Conservation (phyloP, 306 rosid genomes). For the Begonia masoniana region DNA sequence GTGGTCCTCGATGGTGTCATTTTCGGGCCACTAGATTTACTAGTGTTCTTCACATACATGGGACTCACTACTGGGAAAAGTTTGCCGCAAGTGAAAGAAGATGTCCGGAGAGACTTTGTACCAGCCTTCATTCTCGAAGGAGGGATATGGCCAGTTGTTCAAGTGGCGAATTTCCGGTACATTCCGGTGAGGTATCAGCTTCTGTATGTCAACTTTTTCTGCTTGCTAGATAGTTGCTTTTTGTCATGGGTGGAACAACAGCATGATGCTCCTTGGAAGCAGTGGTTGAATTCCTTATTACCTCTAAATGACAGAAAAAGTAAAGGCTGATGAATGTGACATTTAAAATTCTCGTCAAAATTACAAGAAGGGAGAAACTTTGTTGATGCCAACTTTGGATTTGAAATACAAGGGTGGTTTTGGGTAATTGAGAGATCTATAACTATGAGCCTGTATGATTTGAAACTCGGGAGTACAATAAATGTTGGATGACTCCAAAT, state of each 20-base stretch:
- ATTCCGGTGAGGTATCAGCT: constrained; percentile 88
- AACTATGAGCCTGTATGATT: no score
- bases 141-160: constrained; percentile 74
- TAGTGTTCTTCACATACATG: constrained; percentile 70
- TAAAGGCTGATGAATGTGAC: constrained; percentile 8
- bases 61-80: constrained; percentile 70
- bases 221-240: constrained; percentile 83
- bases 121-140: constrained; percentile 77
- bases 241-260: constrained; percentile 97
- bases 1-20: constrained; percentile 58
- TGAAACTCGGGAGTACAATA: no score
- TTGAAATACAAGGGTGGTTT: no score
- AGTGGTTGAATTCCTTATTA: constrained; percentile 52
- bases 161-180: constrained; percentile 69
- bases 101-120: constrained; percentile 70
- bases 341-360: background rate
- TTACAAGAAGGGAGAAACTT: no score
- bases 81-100: constrained; percentile 59
- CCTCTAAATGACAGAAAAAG: constrained; percentile 33
- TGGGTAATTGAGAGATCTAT: no score
- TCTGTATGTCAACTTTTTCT: constrained; percentile 76
- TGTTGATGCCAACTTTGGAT: no score
- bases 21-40: constrained; percentile 70
- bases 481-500: no score
- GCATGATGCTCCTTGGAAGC: constrained; percentile 86